These are phyloP conservation scores for Fonsecaea nubica DNA, from an alignment of 2,329 filamentous ascomycete species.

Conservation along the genomic window DNA sequence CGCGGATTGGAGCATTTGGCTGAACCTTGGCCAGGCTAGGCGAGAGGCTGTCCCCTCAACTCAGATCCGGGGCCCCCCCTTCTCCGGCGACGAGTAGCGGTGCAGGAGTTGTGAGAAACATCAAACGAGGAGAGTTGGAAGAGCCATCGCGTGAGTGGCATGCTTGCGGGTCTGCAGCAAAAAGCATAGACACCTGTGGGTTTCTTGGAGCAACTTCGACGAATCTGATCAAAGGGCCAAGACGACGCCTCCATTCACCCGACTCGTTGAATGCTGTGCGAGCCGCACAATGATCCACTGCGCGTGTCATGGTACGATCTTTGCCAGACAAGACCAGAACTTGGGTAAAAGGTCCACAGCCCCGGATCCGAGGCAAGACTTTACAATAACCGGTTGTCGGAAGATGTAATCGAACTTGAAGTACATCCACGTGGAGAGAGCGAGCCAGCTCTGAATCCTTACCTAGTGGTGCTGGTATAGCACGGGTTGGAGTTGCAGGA, in stretches of 20 bases:
- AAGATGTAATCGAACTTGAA: neutral
- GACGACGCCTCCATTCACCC: neutral
- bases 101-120: neutral
- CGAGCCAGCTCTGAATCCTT: neutral
- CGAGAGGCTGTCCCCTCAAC: neutral
- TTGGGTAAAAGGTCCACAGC: neutral
- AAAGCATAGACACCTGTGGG: neutral
- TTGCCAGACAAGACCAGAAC: neutral
- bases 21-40: neutral
- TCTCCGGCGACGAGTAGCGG: neutral
- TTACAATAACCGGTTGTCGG: neutral
- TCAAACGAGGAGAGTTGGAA: neutral
- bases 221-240: neutral
- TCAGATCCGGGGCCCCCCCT: neutral
- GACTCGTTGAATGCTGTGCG: neutral
- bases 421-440: neutral
- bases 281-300: neutral
- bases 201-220: neutral
- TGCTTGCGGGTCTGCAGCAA: neutral
- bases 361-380: slow-evolving; percentile 1
- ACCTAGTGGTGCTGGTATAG: neutral
- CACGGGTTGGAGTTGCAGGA: too few species aligned
- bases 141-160: neutral
- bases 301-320: neutral
- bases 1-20: neutral